phyloP scores from a whole-genome alignment of 345 rosid species.

The Euphorbia pulcherrima region DNA sequence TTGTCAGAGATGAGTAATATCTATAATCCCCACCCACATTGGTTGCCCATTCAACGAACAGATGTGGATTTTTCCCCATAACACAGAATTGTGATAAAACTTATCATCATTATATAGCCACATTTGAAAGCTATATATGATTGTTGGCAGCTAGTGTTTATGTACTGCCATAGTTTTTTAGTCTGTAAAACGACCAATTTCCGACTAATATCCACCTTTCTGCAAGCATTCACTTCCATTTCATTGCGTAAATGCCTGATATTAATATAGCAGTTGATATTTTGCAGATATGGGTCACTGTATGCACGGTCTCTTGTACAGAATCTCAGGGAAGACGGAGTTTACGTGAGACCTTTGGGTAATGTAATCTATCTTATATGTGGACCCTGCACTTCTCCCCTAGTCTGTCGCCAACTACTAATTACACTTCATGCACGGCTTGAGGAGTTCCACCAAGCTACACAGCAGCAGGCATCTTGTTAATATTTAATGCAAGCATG shows the following conservation, averaged over 20 bases:
- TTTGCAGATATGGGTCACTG: conserved; percentile 61
- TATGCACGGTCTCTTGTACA: conserved; percentile 58
- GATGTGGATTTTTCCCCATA: too few relatives aligned
- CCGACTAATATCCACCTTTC: neutral
- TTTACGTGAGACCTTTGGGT: conserved; percentile 80
- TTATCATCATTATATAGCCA: neutral
- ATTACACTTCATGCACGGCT: conserved; percentile 53
- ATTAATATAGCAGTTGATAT: neutral
- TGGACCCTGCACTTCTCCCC: conserved; percentile 75
- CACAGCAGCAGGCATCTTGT: conserved; percentile 8
- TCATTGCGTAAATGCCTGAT: neutral
- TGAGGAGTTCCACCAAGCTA: conserved; percentile 19
- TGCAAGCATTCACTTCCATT: neutral
- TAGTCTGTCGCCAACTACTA: conserved; percentile 54
- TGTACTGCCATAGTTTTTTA: neutral
- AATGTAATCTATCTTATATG: conserved; percentile 86
- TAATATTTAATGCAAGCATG: neutral
- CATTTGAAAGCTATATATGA: neutral
- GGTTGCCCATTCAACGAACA: too few relatives aligned
- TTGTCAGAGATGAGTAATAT: neutral
- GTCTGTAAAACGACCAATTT: neutral
- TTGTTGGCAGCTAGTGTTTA: neutral
- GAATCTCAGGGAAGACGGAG: conserved; percentile 69
- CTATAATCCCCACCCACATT: neutral
- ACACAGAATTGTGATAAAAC: neutral